phyloP scores from a whole-genome alignment of 768 basidiomycete genomes.

The Pleurotus platypus region DNA sequence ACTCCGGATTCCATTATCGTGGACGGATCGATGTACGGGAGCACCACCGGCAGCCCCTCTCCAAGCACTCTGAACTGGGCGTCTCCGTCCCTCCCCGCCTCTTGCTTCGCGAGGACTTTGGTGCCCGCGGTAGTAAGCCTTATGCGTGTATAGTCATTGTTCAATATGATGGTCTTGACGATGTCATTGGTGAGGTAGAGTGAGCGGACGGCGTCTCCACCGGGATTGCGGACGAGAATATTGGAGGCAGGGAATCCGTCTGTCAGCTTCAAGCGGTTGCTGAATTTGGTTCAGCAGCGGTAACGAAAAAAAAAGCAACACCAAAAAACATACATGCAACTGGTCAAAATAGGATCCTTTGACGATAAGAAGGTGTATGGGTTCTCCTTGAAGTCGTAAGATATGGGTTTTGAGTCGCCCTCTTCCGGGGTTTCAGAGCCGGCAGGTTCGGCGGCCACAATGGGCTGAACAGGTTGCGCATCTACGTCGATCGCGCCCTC shows the following conservation, averaged over 20 bases:
- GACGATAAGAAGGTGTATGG: slow-evolving; percentile 81
- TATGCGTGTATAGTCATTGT: slow-evolving; percentile 82
- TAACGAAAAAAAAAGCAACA: not conserved
- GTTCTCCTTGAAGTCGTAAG: slow-evolving; percentile 75
- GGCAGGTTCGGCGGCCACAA: no score
- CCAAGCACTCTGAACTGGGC: slow-evolving; percentile 74
- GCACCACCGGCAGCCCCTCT: slow-evolving; percentile 79
- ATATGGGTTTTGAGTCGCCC: slow-evolving; percentile 17
- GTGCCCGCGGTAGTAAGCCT: slow-evolving; percentile 92
- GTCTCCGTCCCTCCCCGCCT: slow-evolving; percentile 57
- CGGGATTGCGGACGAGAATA: slow-evolving; percentile 84
- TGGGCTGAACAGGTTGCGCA: not conserved
- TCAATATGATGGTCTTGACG: slow-evolving; percentile 72
- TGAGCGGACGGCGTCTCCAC: slow-evolving; percentile 66
- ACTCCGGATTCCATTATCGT: slow-evolving; percentile 60
- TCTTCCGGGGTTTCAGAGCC: not conserved
- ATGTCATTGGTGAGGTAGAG: slow-evolving; percentile 86
- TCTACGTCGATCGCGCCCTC: not conserved
- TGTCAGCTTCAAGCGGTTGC: slow-evolving; percentile 68
- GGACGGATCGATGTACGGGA: slow-evolving; percentile 73
- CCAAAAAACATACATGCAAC: slow-evolving; percentile 61
- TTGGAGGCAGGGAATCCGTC: slow-evolving; percentile 70
- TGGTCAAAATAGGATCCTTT: slow-evolving; percentile 63
- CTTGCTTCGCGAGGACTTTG: slow-evolving; percentile 90
- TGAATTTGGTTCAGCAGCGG: slow-evolving; percentile 23